These are phyloP conservation scores for Jacaranda mimosifolia DNA, from an alignment of 257 asterid genomes.

Conservation along the genomic window DNA sequence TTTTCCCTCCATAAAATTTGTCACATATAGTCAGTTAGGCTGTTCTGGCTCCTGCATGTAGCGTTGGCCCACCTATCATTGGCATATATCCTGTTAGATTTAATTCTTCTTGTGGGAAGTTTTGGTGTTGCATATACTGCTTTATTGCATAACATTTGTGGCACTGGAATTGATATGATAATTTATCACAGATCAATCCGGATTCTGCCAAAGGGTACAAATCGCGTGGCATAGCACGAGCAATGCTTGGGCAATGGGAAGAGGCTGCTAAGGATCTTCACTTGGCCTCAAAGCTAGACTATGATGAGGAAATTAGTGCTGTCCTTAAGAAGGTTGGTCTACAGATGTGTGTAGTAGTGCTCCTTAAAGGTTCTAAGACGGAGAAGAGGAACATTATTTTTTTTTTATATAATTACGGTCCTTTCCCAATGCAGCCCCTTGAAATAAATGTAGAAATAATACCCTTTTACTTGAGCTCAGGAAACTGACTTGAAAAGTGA, in stretches of 20 bases:
- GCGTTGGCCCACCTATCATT: not conserved
- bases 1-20: conserved; percentile 13
- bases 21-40: not conserved
- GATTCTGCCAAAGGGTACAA: conserved; percentile 99
- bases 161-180: conserved; percentile 17
- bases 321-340: conserved; percentile 82
- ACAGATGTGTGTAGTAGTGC: conserved; percentile 1
- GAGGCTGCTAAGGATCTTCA: conserved; percentile 96
- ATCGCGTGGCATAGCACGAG: conserved; percentile 90
- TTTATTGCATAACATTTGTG: conserved; percentile 12
- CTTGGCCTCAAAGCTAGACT: conserved; percentile 90
- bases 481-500: too few relatives aligned
- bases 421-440: too few relatives aligned
- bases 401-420: too few relatives aligned
- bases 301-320: conserved; percentile 90
- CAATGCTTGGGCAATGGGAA: conserved; percentile 96
- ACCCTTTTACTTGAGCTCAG: too few relatives aligned
- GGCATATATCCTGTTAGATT: not conserved
- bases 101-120: not conserved
- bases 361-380: too few relatives aligned
- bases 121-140: not conserved
- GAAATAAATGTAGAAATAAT: too few relatives aligned
- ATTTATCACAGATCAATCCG: conserved; percentile 75
- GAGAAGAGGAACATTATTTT: too few relatives aligned
- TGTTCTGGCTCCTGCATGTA: not conserved